These are phyloP conservation scores for Cicer cuneatum DNA, from an alignment of 306 rosid genomes.

Conservation along the genomic window DNA sequence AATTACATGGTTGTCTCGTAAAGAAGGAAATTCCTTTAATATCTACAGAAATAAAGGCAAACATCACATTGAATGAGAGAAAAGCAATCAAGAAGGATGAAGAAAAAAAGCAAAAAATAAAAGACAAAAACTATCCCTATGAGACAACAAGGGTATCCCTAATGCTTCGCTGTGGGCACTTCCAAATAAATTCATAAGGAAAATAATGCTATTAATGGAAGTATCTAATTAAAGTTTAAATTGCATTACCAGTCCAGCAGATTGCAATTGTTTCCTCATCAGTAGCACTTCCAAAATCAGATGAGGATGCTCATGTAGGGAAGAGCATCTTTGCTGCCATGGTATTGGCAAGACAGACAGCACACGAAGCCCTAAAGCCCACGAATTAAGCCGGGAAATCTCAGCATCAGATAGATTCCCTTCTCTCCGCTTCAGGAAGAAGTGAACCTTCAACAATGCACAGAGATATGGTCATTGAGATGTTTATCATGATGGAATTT, in stretches of 20 bases:
- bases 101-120: conserved; percentile 26
- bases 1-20: conserved; percentile 79
- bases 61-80: conserved; percentile 19
- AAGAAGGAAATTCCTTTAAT: conserved; percentile 84
- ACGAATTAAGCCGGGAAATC: conserved; percentile 91
- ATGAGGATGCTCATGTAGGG: conserved; percentile 95
- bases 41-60: conserved; percentile 60
- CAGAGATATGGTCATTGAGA: conserved; percentile 41
- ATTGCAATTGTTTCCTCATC: conserved; percentile 96
- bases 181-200: conserved; percentile 19
- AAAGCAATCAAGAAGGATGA: conserved; percentile 38
- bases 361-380: conserved; percentile 99
- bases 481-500: conserved; percentile 30
- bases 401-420: conserved; percentile 88
- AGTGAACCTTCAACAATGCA: conserved; percentile 77
- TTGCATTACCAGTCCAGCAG: conserved; percentile 79
- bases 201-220: conserved; percentile 28
- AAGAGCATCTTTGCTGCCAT: conserved; percentile 99
- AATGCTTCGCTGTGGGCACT: conserved; percentile 23
- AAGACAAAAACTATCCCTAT: conserved; percentile 19
- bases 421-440: conserved; percentile 96
- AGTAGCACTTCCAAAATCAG: conserved; percentile 90
- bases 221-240: conserved; percentile 42
- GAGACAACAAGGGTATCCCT: conserved; percentile 21
- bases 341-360: conserved; percentile 90